Percentiles rank a stretch among this genome's conserved stretches.
Conservation (phyloP, 1,139 yeast species). For the Debaryomyces sp. region DNA sequence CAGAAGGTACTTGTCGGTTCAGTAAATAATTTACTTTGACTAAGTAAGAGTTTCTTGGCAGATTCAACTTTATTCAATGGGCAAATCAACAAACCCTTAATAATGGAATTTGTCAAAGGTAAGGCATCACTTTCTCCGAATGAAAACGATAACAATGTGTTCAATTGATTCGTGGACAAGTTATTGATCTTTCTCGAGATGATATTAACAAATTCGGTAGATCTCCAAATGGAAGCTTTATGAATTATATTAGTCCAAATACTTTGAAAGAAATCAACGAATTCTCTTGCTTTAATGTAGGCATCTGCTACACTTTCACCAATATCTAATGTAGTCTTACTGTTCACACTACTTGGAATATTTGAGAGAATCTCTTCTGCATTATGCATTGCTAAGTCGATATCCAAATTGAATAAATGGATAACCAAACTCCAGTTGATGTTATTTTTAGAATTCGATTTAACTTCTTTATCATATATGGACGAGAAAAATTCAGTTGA, state of each 20-base stretch:
- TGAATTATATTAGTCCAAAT: slow-evolving; percentile 47
- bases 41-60: slow-evolving; percentile 17
- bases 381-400: slow-evolving; percentile 49
- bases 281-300: slow-evolving; percentile 61
- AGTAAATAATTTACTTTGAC: slow-evolving; percentile 13
- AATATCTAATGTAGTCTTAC: slow-evolving; percentile 20
- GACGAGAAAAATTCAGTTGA: slow-evolving; percentile 47
- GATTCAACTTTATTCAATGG: slow-evolving; percentile 22
- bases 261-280: slow-evolving; percentile 46
- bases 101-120: slow-evolving; percentile 37
- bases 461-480: slow-evolving; percentile 34
- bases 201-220: slow-evolving; percentile 30
- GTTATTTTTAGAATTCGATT: slow-evolving; percentile 12
- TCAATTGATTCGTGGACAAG: slow-evolving; percentile 52
- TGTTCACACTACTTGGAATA: slow-evolving; percentile 15
- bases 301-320: slow-evolving; percentile 48
- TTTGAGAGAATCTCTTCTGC: slow-evolving; percentile 29
- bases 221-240: slow-evolving; percentile 25
- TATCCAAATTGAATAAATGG: slow-evolving; percentile 50
- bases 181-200: slow-evolving; percentile 44
- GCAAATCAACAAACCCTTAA: slow-evolving; percentile 40
- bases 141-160: slow-evolving; percentile 16
- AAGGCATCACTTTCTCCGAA: slow-evolving; percentile 13
- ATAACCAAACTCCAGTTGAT: slow-evolving; percentile 49
- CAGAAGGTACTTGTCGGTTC: slow-evolving; percentile 31